Base-by-base conservation (phyloP, 192 early-diverging fungal genomes). In the Cetraspora pellucida region DNA sequence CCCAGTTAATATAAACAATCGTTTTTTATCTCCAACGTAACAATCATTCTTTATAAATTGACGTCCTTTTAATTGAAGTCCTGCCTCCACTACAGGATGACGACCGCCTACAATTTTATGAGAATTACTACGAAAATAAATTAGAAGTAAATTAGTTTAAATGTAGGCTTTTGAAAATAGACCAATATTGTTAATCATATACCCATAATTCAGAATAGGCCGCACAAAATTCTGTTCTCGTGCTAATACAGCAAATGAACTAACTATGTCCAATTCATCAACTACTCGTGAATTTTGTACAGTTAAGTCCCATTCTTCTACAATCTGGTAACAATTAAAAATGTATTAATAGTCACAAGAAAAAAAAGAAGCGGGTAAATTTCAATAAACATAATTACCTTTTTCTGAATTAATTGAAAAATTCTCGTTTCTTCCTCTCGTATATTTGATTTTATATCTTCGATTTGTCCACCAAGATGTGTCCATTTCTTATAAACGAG, bases 261-360 rank as follows among this genome's bases (percentile, higher is more conserved):
- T 83, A 0, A 90, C 81, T 9, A 91, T 89, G 74, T 94, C 93
- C 30, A 94, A 71, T 61, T 92, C 86, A 0, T 91, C 91, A 44
- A 94, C 71, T 3, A 85, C 81, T 64, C 82, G 84, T 68, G 88
- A 88, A 81, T 89, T 91, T 9, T 84, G 85, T 13, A 91, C 80
- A 58, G 92, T 89, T 0, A 85, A 71, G 4, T 82, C 60, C 44
- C 88, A 85, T 28, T 89, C 82, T 2, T 85, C 86, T 49, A 90
- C 52, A 9, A 89, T 80, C 52, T 68, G 16, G 10, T 25, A n/a
- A 54, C 19, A 4, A n/a, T 54, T 25, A 57, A 31, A 60, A 60
- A 21, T 43, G 11, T 3, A 46, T 46, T 21, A 44, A 21, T 52
- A 66, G 25, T 17, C 23, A 58, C 30, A 49, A 10, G 16, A 37